Conservation (phyloP, 2,329 filamentous ascomycete genomes). For the Colletotrichum agaves region DNA sequence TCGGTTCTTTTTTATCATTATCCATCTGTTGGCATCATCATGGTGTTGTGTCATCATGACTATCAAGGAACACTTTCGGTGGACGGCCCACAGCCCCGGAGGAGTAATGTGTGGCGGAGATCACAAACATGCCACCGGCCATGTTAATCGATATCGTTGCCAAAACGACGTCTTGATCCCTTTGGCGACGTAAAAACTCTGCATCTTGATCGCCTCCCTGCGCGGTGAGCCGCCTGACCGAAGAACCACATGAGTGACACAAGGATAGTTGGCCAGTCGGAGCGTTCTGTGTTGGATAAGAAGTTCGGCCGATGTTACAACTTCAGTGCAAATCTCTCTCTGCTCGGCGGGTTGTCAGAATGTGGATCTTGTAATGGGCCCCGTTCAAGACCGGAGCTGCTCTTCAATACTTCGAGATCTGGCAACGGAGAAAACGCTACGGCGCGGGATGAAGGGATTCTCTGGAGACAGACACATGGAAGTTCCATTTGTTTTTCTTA, state of each 20-base stretch:
- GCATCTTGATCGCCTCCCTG: neutral
- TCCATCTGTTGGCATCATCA: neutral
- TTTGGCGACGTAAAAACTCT: neutral
- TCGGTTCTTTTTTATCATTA: neutral
- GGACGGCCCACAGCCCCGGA: slow-evolving; percentile 4
- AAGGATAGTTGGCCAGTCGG: slow-evolving; percentile 11
- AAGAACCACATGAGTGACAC: neutral
- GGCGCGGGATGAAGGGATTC: too few species aligned
- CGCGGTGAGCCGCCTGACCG: neutral
- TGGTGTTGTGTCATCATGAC: slow-evolving; percentile 7
- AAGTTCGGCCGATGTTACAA: neutral
- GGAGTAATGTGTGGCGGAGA: neutral
- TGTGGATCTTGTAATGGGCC: neutral
- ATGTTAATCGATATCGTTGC: neutral
- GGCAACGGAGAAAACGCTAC: neutral
- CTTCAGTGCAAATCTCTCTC: too few species aligned
- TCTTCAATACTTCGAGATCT: neutral
- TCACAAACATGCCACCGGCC: neutral
- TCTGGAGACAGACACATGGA: neutral
- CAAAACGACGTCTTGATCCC: neutral
- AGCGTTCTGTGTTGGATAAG: neutral
- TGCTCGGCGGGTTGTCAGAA: neutral
- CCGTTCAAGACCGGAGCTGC: too few species aligned
- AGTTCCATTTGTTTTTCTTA: neutral
- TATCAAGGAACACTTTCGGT: neutral